Evolutionary conservation across 2,329 filamentous ascomycete genomes (phyloP).

Genomic region (Trichophyton verrucosum): DNA sequence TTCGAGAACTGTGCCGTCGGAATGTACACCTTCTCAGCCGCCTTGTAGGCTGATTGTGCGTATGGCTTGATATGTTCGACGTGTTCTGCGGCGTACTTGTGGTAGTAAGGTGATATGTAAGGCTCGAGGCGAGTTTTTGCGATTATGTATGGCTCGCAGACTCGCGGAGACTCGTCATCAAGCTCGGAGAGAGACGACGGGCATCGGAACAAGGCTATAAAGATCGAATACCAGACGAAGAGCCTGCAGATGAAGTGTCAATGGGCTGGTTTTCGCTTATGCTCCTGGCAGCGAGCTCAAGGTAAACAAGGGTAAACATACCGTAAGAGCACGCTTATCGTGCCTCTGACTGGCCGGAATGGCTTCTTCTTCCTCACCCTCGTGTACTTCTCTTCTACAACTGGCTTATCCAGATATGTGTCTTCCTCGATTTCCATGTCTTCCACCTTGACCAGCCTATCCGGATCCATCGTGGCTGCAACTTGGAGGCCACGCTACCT

Average conservation of each 20-base stretch:
- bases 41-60: conserved; percentile 43
- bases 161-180: conserved; percentile 54
- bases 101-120: conserved; percentile 73
- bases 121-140: conserved; percentile 57
- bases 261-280: neutral
- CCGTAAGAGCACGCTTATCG: neutral
- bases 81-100: conserved; percentile 71
- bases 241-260: conserved; percentile 41
- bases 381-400: neutral
- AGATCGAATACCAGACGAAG: conserved; percentile 71
- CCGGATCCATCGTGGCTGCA: neutral
- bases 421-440: neutral
- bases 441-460: neutral
- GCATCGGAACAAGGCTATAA: conserved; percentile 72
- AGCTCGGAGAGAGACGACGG: conserved; percentile 57
- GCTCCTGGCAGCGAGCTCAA: neutral
- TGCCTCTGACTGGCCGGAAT: neutral
- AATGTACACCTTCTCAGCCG: conserved; percentile 41
- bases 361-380: neutral
- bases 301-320: neutral
- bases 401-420: neutral
- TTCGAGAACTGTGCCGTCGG: conserved; percentile 56
- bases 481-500: neutral
- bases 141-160: conserved; percentile 71
- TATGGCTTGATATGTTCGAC: conserved; percentile 68